A percentile compares a stretch with the other conserved stretches of the same genome.
phyloP scores from a whole-genome alignment of 495 filamentous ascomycete genomes.

The Lichina pygmaea region DNA sequence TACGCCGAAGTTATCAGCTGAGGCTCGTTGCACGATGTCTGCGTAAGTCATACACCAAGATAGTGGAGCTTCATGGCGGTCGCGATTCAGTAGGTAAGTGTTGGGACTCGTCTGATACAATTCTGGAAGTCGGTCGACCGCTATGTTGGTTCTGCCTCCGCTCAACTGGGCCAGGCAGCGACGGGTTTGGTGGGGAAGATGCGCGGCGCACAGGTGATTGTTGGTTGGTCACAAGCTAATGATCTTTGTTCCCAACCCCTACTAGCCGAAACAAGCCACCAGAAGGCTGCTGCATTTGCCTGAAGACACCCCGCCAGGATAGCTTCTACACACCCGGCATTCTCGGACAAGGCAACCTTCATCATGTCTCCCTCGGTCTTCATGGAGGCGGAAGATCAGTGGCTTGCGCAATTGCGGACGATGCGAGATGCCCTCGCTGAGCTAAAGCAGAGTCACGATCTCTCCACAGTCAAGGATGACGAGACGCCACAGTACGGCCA shows the following conservation, averaged over 20 bases:
- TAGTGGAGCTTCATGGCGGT: slow-evolving; percentile 74
- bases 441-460: slow-evolving; percentile 19
- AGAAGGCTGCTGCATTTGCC: too few relatives aligned
- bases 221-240: too few relatives aligned
- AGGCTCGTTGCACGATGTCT: neutral
- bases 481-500: slow-evolving; percentile 1
- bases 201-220: too few relatives aligned
- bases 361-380: neutral
- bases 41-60: slow-evolving; percentile 34
- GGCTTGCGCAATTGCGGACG: slow-evolving; percentile 39
- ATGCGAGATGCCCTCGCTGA: slow-evolving; percentile 52
- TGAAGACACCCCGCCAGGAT: too few relatives aligned
- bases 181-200: too few relatives aligned
- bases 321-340: too few relatives aligned
- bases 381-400: slow-evolving; percentile 24
- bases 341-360: neutral
- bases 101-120: too few relatives aligned
- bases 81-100: slow-evolving; percentile 5
- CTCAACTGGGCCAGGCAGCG: too few relatives aligned
- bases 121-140: too few relatives aligned
- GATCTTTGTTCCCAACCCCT: too few relatives aligned
- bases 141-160: too few relatives aligned
- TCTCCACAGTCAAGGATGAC: slow-evolving; percentile 7
- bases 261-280: too few relatives aligned
- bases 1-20: slow-evolving; percentile 9